phyloP scores from a whole-genome alignment of 1,284 basidiomycete species.

The Irpex sp. region DNA sequence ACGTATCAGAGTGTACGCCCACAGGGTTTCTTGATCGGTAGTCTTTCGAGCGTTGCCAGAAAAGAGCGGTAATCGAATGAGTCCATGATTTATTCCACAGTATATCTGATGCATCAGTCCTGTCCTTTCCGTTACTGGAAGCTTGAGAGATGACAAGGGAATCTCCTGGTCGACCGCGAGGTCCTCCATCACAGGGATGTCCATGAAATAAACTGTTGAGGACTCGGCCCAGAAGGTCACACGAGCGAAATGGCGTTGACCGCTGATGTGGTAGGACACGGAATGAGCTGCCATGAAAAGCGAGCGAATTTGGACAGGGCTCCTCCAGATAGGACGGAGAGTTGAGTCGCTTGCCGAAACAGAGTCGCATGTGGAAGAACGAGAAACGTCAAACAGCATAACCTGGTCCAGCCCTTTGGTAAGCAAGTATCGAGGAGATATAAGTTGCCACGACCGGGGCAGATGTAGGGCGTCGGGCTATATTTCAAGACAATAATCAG shows the following conservation, averaged over 20 bases:
- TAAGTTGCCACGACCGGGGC: neutral
- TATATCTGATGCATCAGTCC: neutral
- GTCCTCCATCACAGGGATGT: neutral
- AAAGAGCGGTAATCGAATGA: neutral
- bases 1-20: neutral
- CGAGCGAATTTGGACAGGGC: neutral
- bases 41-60: neutral
- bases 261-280: neutral
- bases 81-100: neutral
- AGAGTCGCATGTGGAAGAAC: neutral
- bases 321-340: neutral
- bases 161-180: neutral
- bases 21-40: neutral
- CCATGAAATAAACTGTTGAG: neutral
- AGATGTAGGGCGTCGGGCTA: neutral
- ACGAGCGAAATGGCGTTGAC: neutral
- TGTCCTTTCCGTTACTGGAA: neutral
- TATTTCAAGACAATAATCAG: neutral
- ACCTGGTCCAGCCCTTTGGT: neutral
- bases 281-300: neutral
- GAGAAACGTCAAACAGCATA: neutral
- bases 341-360: neutral
- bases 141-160: neutral
- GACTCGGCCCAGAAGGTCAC: neutral
- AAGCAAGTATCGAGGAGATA: neutral